Evolutionary conservation across 345 rosid species (phyloP).

Genomic region (Alliaria petiolata): DNA sequence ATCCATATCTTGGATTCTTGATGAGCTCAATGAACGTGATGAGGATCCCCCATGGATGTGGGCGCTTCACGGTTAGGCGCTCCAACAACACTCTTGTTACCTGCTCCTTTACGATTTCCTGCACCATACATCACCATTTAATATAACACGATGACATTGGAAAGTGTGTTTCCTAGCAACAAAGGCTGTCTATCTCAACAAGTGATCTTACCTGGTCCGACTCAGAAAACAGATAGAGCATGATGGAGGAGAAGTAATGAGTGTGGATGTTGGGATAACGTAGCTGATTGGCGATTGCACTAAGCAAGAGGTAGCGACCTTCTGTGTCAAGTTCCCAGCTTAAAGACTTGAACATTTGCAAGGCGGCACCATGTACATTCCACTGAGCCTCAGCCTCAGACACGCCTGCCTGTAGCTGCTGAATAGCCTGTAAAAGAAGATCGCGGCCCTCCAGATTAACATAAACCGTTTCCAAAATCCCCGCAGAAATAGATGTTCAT

Average conservation of each 20-base stretch:
- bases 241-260: conserved; percentile 70
- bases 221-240: conserved; percentile 61
- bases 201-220: conserved; percentile 66
- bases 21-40: conserved; percentile 86
- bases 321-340: conserved; percentile 72
- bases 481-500: background rate
- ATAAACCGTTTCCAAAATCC: too few relatives aligned
- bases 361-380: conserved; percentile 57
- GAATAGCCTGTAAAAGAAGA: conserved; percentile 23
- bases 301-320: conserved; percentile 77
- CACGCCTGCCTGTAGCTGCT: conserved; percentile 56
- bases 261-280: conserved; percentile 92
- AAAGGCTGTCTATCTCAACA: background rate
- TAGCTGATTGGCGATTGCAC: conserved; percentile 80
- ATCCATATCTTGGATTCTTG: conserved; percentile 70
- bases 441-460: too few relatives aligned
- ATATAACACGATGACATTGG: background rate
- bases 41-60: conserved; percentile 93
- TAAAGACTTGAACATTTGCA: conserved; percentile 69
- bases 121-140: conserved; percentile 9
- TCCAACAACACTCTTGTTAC: conserved; percentile 79
- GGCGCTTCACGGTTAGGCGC: conserved; percentile 73
- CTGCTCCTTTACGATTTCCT: conserved; percentile 92
- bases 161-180: background rate
- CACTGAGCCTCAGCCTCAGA: conserved; percentile 41